Evolutionary conservation across 2,329 filamentous ascomycete species (phyloP).

Genomic region (Pseudocercospora cruenta): DNA sequence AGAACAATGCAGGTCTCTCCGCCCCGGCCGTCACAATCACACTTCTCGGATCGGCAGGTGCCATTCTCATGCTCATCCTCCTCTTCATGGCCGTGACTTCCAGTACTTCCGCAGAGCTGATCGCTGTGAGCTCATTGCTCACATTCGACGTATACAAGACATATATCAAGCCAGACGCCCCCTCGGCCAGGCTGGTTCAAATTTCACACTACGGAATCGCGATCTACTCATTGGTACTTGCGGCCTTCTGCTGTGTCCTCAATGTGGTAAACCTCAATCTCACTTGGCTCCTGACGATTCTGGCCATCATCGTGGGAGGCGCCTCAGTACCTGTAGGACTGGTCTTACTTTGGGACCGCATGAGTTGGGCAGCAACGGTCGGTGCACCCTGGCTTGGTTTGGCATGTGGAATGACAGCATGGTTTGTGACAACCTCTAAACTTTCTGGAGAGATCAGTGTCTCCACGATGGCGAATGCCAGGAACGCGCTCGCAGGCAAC

Average conservation of each 20-base stretch:
- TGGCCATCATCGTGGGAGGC: constrained; percentile 48
- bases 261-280: constrained; percentile 46
- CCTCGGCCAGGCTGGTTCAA: constrained; percentile 43
- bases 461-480: constrained; percentile 43
- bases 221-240: constrained; percentile 46
- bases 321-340: constrained; percentile 51
- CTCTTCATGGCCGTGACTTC: constrained; percentile 42
- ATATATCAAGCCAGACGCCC: constrained; percentile 45
- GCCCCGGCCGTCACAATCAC: constrained; percentile 38
- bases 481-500: constrained; percentile 45
- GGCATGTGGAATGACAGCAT: constrained; percentile 48
- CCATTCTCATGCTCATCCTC: constrained; percentile 37
- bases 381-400: constrained; percentile 52
- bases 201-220: constrained; percentile 47
- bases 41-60: constrained; percentile 37
- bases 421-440: constrained; percentile 44
- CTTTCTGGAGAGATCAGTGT: constrained; percentile 47
- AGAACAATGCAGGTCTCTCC: constrained; percentile 38
- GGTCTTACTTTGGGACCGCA: constrained; percentile 51
- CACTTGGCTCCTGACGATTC: constrained; percentile 45
- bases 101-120: constrained; percentile 43
- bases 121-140: constrained; percentile 39
- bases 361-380: constrained; percentile 51
- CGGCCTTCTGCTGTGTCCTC: constrained; percentile 44
- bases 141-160: constrained; percentile 52